Percentiles rank a stretch among this genome's conserved stretches.
phyloP scores from a whole-genome alignment of 805 yeast genomes.

The Pichia manshurica region DNA sequence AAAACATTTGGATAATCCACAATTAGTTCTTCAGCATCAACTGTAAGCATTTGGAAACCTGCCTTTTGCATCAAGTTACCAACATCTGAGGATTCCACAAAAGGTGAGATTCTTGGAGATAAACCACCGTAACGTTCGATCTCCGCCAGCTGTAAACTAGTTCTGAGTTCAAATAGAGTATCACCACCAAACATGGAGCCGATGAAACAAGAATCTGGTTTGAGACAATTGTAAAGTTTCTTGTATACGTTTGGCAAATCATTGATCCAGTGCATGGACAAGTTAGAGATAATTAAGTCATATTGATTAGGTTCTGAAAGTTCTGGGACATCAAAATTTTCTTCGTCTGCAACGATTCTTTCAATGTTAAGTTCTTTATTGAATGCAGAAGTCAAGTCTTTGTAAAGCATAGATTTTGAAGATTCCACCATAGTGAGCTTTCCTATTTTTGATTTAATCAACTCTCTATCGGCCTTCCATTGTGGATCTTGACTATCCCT shows the following conservation, averaged over 20 bases:
- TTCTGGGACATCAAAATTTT: slow-evolving; percentile 41
- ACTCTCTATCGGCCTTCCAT: slow-evolving; percentile 44
- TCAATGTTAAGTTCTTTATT: slow-evolving; percentile 41
- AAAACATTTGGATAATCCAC: slow-evolving; percentile 72
- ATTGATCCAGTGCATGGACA: slow-evolving; percentile 80
- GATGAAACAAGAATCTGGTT: slow-evolving; percentile 78
- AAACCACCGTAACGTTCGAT: slow-evolving; percentile 73
- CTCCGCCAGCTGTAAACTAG: slow-evolving; percentile 77
- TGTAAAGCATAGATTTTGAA: slow-evolving; percentile 43
- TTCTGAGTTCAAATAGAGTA: slow-evolving; percentile 74
- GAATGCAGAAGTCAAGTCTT: slow-evolving; percentile 44
- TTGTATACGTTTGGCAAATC: slow-evolving; percentile 65
- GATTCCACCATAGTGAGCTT: slow-evolving; percentile 65
- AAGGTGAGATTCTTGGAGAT: slow-evolving; percentile 75
- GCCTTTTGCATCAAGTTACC: slow-evolving; percentile 69
- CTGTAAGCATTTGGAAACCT: slow-evolving; percentile 72
- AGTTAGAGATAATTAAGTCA: slow-evolving; percentile 69
- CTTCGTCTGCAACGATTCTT: slow-evolving; percentile 65
- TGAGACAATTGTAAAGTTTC: slow-evolving; percentile 51
- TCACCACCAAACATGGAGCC: slow-evolving; percentile 82
- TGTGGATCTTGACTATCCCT: slow-evolving; percentile 33
- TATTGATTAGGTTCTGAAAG: slow-evolving; percentile 37
- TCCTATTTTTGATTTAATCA: slow-evolving; percentile 48
- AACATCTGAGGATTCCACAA: slow-evolving; percentile 72
- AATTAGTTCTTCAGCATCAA: slow-evolving; percentile 77